Conservation (phyloP, 2,329 filamentous ascomycete genomes). For the Ascochyta pisi region DNA sequence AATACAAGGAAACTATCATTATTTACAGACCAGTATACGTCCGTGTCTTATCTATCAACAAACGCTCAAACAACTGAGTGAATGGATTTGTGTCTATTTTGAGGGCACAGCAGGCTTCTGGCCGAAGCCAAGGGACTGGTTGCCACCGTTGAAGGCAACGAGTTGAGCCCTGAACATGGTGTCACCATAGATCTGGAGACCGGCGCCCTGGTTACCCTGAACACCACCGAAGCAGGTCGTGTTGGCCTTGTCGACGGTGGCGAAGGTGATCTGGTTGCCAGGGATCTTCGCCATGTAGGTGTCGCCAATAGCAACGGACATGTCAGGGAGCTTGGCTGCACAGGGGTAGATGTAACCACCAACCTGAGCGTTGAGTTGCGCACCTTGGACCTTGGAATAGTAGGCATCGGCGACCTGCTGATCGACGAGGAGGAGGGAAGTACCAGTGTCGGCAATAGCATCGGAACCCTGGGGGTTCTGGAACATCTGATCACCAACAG, state of each 20-base stretch:
- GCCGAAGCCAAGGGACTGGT: constrained; percentile 62
- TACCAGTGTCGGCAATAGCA: constrained; percentile 63
- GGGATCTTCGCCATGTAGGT: constrained; percentile 64
- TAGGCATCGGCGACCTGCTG: constrained; percentile 57
- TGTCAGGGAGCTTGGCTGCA: constrained; percentile 50
- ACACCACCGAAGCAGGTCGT: constrained; percentile 72
- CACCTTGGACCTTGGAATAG: constrained; percentile 52
- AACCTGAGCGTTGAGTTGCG: constrained; percentile 44
- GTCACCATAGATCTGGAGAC: constrained; percentile 69
- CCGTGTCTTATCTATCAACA: constrained; percentile 10
- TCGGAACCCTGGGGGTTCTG: constrained; percentile 58
- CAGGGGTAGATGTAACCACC: constrained; percentile 57
- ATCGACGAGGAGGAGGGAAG: constrained; percentile 68
- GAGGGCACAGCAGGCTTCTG: constrained; percentile 26
- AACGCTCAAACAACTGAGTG: constrained; percentile 4
- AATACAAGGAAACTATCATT: constrained; percentile 10
- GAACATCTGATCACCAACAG: constrained; percentile 62
- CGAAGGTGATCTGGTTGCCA: constrained; percentile 54
- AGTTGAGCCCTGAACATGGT: constrained; percentile 66
- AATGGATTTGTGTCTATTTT: not conserved
- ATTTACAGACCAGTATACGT: constrained; percentile 17
- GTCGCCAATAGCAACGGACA: constrained; percentile 63
- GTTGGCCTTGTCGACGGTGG: constrained; percentile 47
- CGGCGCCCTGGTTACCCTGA: constrained; percentile 62
- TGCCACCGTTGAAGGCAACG: constrained; percentile 64